Evolutionary conservation across 192 early-diverging fungal genomes (phyloP).

Genomic region (Backusella parvicylindrica): DNA sequence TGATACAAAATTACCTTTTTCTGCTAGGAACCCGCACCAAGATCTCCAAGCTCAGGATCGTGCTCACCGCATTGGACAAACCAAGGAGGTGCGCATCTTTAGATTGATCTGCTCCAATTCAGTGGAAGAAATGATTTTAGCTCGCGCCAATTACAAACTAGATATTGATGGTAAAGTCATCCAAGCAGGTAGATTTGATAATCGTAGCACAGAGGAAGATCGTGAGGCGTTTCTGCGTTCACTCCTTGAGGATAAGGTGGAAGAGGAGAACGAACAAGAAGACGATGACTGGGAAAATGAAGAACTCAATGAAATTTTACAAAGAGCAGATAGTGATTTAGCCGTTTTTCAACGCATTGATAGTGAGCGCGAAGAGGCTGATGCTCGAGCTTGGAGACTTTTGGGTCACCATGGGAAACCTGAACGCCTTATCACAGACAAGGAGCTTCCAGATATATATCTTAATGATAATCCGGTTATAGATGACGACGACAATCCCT

Average conservation of each 20-base stretch:
- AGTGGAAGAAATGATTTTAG: slow-evolving; percentile 92
- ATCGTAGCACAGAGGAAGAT: slow-evolving; percentile 91
- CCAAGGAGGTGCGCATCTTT: slow-evolving; percentile 94
- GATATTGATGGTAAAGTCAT: slow-evolving; percentile 99
- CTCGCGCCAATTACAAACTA: slow-evolving; percentile 91
- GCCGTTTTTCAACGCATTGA: slow-evolving; percentile 76
- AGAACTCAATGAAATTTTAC: slow-evolving; percentile 92
- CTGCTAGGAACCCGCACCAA: slow-evolving; percentile 85
- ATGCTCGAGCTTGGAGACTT: slow-evolving; percentile 40
- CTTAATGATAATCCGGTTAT: slow-evolving; percentile 49
- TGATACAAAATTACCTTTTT: not conserved
- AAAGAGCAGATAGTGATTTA: slow-evolving; percentile 82
- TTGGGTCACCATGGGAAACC: slow-evolving; percentile 50
- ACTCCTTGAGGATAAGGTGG: slow-evolving; percentile 81
- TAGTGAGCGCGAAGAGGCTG: slow-evolving; percentile 52
- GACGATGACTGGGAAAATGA: slow-evolving; percentile 78
- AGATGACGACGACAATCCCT: slow-evolving; percentile 38
- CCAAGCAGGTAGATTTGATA: slow-evolving; percentile 99
- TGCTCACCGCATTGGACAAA: slow-evolving; percentile 99
- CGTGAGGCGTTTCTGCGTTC: slow-evolving; percentile 90
- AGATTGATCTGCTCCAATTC: slow-evolving; percentile 88
- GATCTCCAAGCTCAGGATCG: slow-evolving; percentile 99
- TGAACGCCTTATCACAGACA: slow-evolving; percentile 81
- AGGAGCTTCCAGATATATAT: slow-evolving; percentile 89
- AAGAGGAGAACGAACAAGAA: slow-evolving; percentile 64